Base-by-base conservation (phyloP, 139 green algal genomes). In the Micractinium sp. region DNA sequence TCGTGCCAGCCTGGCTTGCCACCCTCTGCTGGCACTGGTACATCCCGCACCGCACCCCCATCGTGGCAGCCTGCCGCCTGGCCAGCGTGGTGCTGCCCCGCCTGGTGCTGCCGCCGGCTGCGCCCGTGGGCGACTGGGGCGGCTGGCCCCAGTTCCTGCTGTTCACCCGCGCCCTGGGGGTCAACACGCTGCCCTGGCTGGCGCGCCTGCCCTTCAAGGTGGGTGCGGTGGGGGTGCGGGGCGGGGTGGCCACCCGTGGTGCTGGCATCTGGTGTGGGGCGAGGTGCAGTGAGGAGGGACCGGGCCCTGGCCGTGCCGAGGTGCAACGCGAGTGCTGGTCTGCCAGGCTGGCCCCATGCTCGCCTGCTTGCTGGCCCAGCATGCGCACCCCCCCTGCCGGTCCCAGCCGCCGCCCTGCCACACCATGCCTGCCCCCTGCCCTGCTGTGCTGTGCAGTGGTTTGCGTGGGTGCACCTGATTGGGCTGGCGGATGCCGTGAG, bases 161-260 rank as follows among this genome's bases (percentile, higher is more conserved):
- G 7, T 41, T 78, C 61, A 78, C 61, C 0, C 61, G 61, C 1
- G 25, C 82, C 27, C 82, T 87, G 61, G 82, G 61, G 12, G 61
- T 76, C 20, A 87, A 87, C 82, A 87, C 82, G 9, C 61, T 87
- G 82, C 82, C 82, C 61, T 87, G 82, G 82, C 82, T 87, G 35
- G 38, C 61, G 2, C 60, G 82, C 61, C 82, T 87, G 82, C 82
- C 82, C 35, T 87, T 87, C 82, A 85, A 73, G 79, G 79, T 69
- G 29, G 0, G 78, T 2, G 2, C 12, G 27, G 36, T 5, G 33
- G 74, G 69, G 27, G 69, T 4, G 27, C 69, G 23, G 12, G 69
- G 69, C 25, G 25, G 69, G 69, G 14, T 2, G 60, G 47, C 9
- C 47, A 56, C 25, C 3, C 25, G 69, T 14, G 69, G 69, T 33